Evolutionary conservation across 192 early-diverging fungal genomes (phyloP).

Genomic region (Rhizophagus clarus): DNA sequence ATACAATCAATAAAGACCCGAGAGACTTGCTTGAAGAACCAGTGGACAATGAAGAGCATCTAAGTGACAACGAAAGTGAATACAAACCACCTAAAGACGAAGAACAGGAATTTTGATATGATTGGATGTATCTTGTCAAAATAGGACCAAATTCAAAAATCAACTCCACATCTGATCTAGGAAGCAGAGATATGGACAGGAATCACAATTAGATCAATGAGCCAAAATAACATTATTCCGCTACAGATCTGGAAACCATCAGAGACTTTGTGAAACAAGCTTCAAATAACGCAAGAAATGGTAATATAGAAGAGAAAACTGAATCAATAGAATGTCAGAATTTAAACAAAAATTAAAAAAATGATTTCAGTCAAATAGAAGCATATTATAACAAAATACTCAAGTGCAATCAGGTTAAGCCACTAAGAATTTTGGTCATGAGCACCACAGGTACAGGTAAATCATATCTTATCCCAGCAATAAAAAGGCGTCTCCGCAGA

Average conservation of each 20-base stretch:
- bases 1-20: constrained; percentile 3
- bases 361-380: neutral
- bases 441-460: neutral
- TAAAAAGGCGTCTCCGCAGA: too few species aligned
- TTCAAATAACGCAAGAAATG: neutral
- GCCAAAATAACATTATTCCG: neutral
- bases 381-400: neutral
- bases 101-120: neutral
- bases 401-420: neutral
- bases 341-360: neutral
- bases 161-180: neutral
- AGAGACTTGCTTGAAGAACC: neutral
- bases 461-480: too few species aligned
- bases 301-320: neutral
- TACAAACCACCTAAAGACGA: neutral
- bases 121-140: neutral
- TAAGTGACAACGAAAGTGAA: neutral
- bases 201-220: neutral
- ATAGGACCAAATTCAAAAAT: neutral
- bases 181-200: neutral
- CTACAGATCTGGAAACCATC: neutral
- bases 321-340: neutral
- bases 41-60: neutral
- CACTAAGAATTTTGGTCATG: neutral
- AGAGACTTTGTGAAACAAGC: neutral